A percentile compares a stretch with the other conserved stretches of the same genome.
These are phyloP conservation scores for Parastagonospora nodorum DNA, from an alignment of 2,329 filamentous ascomycete genomes.

Conservation along the genomic window DNA sequence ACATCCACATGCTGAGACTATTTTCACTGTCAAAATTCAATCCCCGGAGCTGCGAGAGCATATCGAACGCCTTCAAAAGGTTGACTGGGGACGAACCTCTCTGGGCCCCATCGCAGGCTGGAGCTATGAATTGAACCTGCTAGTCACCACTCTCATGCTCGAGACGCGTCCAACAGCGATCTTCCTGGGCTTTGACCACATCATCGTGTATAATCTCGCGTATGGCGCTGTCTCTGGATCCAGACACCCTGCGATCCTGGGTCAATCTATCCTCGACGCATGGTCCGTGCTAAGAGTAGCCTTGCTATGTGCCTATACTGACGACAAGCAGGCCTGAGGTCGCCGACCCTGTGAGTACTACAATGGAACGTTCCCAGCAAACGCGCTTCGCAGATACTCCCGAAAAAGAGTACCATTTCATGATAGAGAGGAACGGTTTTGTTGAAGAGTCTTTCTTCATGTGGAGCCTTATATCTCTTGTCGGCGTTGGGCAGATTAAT, in stretches of 20 bases:
- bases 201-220: constrained; percentile 18
- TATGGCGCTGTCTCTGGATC: constrained; percentile 11
- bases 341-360: not conserved
- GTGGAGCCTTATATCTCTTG: constrained; percentile 15
- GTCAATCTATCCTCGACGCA: constrained; percentile 13
- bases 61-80: constrained; percentile 8
- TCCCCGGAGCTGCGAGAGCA: constrained; percentile 12
- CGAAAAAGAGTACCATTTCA: constrained; percentile 18
- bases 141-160: constrained; percentile 16
- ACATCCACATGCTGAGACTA: constrained; percentile 6
- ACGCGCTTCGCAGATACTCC: constrained; percentile 12
- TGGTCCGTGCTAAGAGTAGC: constrained; percentile 6
- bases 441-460: constrained; percentile 17
- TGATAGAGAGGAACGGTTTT: constrained; percentile 16
- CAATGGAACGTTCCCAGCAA: constrained; percentile 4
- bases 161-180: constrained; percentile 17
- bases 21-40: constrained; percentile 15
- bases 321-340: not conserved
- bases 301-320: no score
- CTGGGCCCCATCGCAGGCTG: constrained; percentile 14
- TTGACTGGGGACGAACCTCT: constrained; percentile 14
- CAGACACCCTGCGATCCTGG: constrained; percentile 14
- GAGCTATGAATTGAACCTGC: constrained; percentile 11
- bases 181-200: constrained; percentile 17
- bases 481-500: constrained; percentile 4